These are phyloP conservation scores for Sporothrix humicola DNA, from an alignment of 2,329 filamentous ascomycete genomes.

Conservation along the genomic window DNA sequence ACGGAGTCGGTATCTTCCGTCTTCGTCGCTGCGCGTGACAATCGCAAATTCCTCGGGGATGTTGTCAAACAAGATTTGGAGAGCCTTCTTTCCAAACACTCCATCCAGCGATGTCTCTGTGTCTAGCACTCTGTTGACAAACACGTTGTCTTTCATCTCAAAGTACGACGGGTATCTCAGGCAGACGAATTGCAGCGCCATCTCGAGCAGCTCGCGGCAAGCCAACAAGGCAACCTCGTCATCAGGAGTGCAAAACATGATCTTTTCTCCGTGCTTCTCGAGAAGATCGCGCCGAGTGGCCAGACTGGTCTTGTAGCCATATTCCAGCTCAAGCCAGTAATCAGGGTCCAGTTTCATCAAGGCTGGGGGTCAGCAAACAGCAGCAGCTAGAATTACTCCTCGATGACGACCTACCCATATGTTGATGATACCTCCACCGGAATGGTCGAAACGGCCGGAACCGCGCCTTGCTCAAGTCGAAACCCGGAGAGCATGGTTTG, in stretches of 20 bases:
- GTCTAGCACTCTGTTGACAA: constrained; percentile 72
- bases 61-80: constrained; percentile 75
- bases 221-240: constrained; percentile 70
- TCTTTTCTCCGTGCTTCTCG: constrained; percentile 63
- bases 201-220: constrained; percentile 87
- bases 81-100: constrained; percentile 52
- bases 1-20: constrained; percentile 75
- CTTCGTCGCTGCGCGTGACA: constrained; percentile 71
- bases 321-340: constrained; percentile 90
- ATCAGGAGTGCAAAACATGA: constrained; percentile 73
- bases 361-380: constrained; percentile 54
- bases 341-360: constrained; percentile 78
- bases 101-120: constrained; percentile 64
- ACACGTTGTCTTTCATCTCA: constrained; percentile 57
- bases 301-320: constrained; percentile 70
- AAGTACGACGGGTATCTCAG: constrained; percentile 80
- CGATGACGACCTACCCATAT: constrained; percentile 72
- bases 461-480: constrained; percentile 70
- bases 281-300: constrained; percentile 71
- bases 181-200: constrained; percentile 79
- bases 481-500: constrained; percentile 60
- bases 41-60: constrained; percentile 85
- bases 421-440: constrained; percentile 85
- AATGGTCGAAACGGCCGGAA: constrained; percentile 82
- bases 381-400: neutral